phyloP scores from a whole-genome alignment of 495 filamentous ascomycete species.

The Penicillium odoratum region DNA sequence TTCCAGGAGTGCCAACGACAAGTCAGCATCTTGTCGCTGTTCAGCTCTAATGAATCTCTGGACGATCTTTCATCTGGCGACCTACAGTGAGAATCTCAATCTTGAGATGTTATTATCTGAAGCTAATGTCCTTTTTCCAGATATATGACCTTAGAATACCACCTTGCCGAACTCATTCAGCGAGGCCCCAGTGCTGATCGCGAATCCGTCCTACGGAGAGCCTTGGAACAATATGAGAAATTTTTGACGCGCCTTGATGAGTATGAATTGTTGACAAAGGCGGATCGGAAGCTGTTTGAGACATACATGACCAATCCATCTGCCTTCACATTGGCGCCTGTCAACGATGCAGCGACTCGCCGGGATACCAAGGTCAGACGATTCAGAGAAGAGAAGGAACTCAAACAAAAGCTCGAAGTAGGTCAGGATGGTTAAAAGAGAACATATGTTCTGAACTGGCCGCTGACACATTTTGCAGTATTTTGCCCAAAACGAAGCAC shows the following conservation, averaged over 20 bases:
- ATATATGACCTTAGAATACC: conserved; percentile 68
- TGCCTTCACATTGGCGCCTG: conserved; percentile 66
- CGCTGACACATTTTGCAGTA: conserved; percentile 47
- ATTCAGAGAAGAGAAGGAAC: conserved; percentile 81
- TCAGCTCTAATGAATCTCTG: conserved; percentile 85
- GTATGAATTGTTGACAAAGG: conserved; percentile 68
- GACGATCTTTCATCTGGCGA: conserved; percentile 87
- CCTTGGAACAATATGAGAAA: conserved; percentile 68
- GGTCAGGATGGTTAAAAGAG: conserved; percentile 3
- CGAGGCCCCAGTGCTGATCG: conserved; percentile 58
- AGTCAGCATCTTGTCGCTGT: conserved; percentile 69
- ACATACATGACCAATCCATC: conserved; percentile 64
- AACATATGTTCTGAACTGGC: neutral
- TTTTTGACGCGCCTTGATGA: conserved; percentile 74
- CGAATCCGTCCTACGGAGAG: conserved; percentile 58
- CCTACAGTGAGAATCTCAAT: conserved; percentile 59
- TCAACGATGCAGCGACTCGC: conserved; percentile 68
- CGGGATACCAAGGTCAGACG: conserved; percentile 82
- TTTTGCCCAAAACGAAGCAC: conserved; percentile 57
- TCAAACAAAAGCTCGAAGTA: conserved; percentile 82
- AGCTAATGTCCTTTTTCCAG: conserved; percentile 34
- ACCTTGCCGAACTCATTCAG: conserved; percentile 66
- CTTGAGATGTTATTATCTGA: conserved; percentile 24
- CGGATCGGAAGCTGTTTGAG: conserved; percentile 71
- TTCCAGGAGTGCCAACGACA: conserved; percentile 73